Base-by-base conservation (phyloP, 139 green algal species). In the Microglena sp. region DNA sequence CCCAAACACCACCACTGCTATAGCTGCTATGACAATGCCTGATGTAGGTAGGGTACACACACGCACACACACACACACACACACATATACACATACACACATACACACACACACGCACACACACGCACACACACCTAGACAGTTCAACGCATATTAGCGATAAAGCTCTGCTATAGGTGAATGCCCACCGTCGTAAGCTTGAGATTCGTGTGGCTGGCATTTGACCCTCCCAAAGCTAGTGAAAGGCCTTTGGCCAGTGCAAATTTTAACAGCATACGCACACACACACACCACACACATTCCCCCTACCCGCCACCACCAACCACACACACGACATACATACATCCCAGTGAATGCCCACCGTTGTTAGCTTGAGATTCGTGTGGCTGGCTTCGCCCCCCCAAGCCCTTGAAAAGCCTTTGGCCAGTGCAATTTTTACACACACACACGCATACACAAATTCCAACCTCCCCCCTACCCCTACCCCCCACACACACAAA, bases 361-460 rank as follows among this genome's bases (percentile, higher is more conserved):
- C 33, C 58, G 85, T 7, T 62, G 74, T 1, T 29, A 85, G 63
- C 66, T 90, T 62, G 80, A 86, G 33, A 61, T 95, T 11, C 73
- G 74, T 5, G 81, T 94, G 4, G 70, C 74, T 5, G 87, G 88
- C 32, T 87, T 86, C 59, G 81, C 87, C 36, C 50, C 79, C 0
- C 83, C 87, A 0, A 70, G 67, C 29, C 89, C 88, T 2, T 55
- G 94, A 27, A 73, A 82, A 44, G 63, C 50, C 2, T 96, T 94
- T 73, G 71, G 68, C 29, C 89, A 96, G 60, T 88, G 78, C 45
- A 77, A 85, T 35, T 93, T 95, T 63, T 78, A 88, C 34, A 58
- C 65, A 4, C 35, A 60, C n/a, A n/a, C n/a, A n/a, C n/a, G n/a
- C n/a, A n/a, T n/a, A n/a, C n/a, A n/a, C n/a, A n/a, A n/a, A n/a